phyloP scores from a whole-genome alignment of 148 eudicot species.

The Silene uniflora region DNA sequence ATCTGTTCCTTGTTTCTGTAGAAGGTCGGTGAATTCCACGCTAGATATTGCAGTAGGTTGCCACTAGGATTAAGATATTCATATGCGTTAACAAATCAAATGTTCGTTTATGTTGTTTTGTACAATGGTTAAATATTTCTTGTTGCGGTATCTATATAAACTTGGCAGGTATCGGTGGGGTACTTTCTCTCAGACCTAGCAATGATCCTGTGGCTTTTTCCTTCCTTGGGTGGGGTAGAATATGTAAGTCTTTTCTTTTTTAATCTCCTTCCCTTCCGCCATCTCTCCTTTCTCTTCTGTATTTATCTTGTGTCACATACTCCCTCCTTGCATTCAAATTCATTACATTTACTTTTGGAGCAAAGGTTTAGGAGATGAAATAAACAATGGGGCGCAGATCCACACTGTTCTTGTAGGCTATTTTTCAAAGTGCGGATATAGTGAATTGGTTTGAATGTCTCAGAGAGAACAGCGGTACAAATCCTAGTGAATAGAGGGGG shows the following conservation, averaged over 20 bases:
- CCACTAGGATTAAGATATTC: background rate
- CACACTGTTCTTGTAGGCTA: no score
- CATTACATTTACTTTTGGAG: no score
- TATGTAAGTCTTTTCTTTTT: conserved; percentile 63
- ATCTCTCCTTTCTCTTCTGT: background rate
- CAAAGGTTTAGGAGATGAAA: no score
- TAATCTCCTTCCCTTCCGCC: background rate
- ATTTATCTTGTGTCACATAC: background rate
- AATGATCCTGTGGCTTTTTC: conserved; percentile 90
- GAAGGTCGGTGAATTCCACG: background rate
- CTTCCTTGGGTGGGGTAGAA: conserved; percentile 91
- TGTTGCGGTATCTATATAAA: background rate
- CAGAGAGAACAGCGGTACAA: no score
- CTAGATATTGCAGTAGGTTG: background rate
- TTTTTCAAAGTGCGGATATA: no score
- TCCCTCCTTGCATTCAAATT: background rate
- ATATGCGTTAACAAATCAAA: background rate
- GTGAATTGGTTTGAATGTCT: no score
- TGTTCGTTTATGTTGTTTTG: background rate
- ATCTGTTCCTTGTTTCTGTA: background rate
- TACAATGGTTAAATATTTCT: background rate
- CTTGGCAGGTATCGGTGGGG: conserved; percentile 39
- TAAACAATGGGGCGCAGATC: no score
- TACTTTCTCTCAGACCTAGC: conserved; percentile 92
- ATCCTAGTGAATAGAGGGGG: no score